A percentile compares a stretch with the other conserved stretches of the same genome.
Conservation (phyloP, 1,284 basidiomycete genomes). For the Cryptococcus neoformans region DNA sequence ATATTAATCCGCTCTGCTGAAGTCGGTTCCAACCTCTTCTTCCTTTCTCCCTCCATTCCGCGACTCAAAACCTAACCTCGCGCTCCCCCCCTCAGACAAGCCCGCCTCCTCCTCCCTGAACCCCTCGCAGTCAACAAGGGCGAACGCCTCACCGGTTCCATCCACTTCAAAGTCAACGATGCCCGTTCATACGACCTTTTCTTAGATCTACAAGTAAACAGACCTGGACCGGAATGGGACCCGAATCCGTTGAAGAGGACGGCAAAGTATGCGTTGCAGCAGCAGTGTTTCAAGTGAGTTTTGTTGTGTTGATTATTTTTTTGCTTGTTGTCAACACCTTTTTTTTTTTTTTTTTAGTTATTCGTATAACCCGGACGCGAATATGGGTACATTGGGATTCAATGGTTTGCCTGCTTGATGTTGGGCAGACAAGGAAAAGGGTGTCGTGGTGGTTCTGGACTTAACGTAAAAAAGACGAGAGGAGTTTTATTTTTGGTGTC, state of each 20-base stretch:
- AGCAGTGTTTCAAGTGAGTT: constrained; percentile 49
- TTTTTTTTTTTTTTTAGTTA: constrained; percentile 5
- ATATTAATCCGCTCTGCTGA: neutral
- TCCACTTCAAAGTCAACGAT: constrained; percentile 45
- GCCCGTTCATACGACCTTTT: constrained; percentile 46
- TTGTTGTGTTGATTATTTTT: neutral
- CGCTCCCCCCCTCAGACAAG: neutral
- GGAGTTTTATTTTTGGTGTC: neutral
- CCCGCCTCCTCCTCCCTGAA: neutral
- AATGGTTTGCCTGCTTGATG: neutral
- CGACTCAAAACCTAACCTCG: too few relatives aligned
- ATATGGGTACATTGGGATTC: neutral
- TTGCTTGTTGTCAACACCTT: neutral
- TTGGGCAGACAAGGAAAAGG: too few relatives aligned
- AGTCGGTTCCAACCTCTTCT: neutral
- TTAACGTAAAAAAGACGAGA: neutral
- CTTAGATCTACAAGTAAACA: constrained; percentile 37
- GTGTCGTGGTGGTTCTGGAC: neutral
- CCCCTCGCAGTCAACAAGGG: constrained; percentile 47
- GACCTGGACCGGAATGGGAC: constrained; percentile 23
- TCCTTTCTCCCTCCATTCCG: too few relatives aligned
- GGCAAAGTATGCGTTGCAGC: constrained; percentile 40
- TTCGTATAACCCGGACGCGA: constrained; percentile 19
- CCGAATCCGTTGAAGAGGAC: constrained; percentile 34
- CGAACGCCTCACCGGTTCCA: constrained; percentile 38